These are phyloP conservation scores for Penicillium antarcticum DNA, from an alignment of 495 filamentous ascomycete genomes.

Conservation along the genomic window DNA sequence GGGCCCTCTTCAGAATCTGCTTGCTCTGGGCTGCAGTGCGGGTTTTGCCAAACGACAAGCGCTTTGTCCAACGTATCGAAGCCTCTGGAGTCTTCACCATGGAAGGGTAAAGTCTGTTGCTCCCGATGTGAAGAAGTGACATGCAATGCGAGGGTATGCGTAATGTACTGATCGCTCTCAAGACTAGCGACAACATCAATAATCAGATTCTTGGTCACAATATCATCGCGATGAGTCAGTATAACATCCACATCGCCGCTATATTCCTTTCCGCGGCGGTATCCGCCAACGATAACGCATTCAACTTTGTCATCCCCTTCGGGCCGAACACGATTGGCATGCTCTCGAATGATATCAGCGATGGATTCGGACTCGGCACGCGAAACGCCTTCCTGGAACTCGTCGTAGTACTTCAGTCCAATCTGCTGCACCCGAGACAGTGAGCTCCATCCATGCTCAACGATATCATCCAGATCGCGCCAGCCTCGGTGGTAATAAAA, in stretches of 20 bases:
- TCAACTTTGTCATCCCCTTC: constrained; percentile 50
- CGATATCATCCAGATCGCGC: constrained; percentile 76
- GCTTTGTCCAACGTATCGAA: constrained; percentile 92
- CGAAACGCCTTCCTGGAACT: constrained; percentile 70
- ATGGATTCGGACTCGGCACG: constrained; percentile 73
- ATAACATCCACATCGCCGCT: constrained; percentile 85
- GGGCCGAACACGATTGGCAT: constrained; percentile 53
- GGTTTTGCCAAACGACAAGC: constrained; percentile 88
- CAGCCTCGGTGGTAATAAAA: constrained; percentile 79
- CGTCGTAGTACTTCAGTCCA: constrained; percentile 92
- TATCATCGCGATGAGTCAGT: constrained; percentile 71
- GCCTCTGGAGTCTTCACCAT: constrained; percentile 25
- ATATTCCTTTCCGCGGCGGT: constrained; percentile 73
- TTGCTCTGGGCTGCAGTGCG: constrained; percentile 32
- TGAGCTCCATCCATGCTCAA: constrained; percentile 75
- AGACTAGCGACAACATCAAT: constrained; percentile 64
- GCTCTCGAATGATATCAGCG: constrained; percentile 51
- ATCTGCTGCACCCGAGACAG: constrained; percentile 85
- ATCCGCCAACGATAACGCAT: constrained; percentile 77
- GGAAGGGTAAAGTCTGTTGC: constrained; percentile 63
- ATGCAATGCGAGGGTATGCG: constrained; percentile 73
- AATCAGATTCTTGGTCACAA: constrained; percentile 62
- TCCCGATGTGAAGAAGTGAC: constrained; percentile 63
- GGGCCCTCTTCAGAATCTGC: background rate
- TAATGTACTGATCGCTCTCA: constrained; percentile 68